Evolutionary conservation across 495 filamentous ascomycete genomes (phyloP).

Genomic region (Hypomontagnella monticulosa): DNA sequence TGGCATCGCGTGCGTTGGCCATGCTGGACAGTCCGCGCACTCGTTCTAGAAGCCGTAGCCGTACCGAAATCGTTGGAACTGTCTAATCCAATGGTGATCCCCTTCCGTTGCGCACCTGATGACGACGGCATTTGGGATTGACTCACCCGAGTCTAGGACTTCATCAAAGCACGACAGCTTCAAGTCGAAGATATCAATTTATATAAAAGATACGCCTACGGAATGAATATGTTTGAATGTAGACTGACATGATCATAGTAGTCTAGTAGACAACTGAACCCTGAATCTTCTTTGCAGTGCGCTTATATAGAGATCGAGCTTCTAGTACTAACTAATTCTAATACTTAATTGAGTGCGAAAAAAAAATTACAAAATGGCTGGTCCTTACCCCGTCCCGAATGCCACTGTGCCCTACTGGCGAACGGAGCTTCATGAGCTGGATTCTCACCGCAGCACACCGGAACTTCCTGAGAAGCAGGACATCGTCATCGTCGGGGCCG

Average conservation of each 20-base stretch:
- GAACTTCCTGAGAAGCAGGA: slow-evolving; percentile 47
- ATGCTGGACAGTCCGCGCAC: slow-evolving; percentile 10
- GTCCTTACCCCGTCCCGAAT: slow-evolving; percentile 44
- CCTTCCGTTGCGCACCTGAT: slow-evolving; percentile 15
- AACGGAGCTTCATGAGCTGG: slow-evolving; percentile 49
- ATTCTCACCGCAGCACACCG: slow-evolving; percentile 49
- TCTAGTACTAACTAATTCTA: slow-evolving; percentile 19
- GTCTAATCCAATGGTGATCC: background rate
- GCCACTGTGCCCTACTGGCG: slow-evolving; percentile 52
- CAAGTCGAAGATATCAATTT: background rate
- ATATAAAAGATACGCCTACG: slow-evolving; percentile 5
- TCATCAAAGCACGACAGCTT: background rate
- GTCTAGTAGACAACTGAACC: background rate
- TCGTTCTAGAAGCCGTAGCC: background rate
- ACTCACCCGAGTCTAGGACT: slow-evolving; percentile 2
- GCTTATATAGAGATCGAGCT: background rate
- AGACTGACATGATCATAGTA: background rate
- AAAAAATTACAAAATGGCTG: slow-evolving; percentile 21
- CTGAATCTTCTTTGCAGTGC: background rate
- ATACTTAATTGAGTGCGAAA: background rate
- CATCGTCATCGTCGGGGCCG: slow-evolving; percentile 52
- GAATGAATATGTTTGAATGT: background rate
- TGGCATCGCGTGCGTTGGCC: slow-evolving; percentile 2
- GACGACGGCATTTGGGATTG: slow-evolving; percentile 29
- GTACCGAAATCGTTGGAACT: background rate